Conservation (phyloP, 345 rosid genomes). For the Psidium friedrichsthalianum region DNA sequence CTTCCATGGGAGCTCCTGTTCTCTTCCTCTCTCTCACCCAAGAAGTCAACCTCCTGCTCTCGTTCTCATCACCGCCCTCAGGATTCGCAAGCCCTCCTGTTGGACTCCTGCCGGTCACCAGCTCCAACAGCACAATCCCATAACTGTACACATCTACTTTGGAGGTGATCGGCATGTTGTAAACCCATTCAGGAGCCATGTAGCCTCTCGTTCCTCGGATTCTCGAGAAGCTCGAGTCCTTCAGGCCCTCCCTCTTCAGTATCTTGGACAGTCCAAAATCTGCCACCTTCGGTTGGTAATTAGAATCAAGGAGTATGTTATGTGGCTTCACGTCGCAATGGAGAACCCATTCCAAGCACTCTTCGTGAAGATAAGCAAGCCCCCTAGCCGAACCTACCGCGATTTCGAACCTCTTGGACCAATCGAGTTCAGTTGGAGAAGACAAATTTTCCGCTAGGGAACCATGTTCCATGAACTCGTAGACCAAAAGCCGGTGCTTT, state of each 20-base stretch:
- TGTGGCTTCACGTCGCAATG: conserved; percentile 22
- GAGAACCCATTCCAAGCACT: conserved; percentile 25
- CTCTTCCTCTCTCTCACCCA: conserved; percentile 2
- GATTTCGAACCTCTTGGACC: conserved; percentile 7
- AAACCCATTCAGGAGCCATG: conserved; percentile 21
- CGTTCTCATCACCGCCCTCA: not conserved
- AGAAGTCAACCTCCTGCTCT: not conserved
- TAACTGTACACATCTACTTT: conserved; percentile 33
- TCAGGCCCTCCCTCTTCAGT: not conserved
- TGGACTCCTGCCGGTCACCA: conserved; percentile 2
- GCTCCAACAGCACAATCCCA: conserved; percentile 18
- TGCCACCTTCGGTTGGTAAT: conserved; percentile 6
- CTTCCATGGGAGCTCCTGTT: not conserved
- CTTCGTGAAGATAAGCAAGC: conserved; percentile 21
- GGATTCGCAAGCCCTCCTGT: not conserved
- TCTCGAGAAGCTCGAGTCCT: not conserved
- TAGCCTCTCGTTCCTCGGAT: conserved; percentile 19
- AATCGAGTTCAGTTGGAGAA: not conserved
- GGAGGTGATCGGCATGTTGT: conserved; percentile 14
- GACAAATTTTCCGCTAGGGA: conserved; percentile 2
- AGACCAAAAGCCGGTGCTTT: conserved; percentile 13
- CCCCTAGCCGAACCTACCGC: not conserved
- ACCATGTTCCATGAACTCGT: conserved; percentile 6
- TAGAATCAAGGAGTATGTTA: conserved; percentile 8
- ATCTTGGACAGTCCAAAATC: conserved; percentile 17